These are phyloP conservation scores for Effrenium voratum DNA, from an alignment of 73 alveolate genomes.

Conservation along the genomic window DNA sequence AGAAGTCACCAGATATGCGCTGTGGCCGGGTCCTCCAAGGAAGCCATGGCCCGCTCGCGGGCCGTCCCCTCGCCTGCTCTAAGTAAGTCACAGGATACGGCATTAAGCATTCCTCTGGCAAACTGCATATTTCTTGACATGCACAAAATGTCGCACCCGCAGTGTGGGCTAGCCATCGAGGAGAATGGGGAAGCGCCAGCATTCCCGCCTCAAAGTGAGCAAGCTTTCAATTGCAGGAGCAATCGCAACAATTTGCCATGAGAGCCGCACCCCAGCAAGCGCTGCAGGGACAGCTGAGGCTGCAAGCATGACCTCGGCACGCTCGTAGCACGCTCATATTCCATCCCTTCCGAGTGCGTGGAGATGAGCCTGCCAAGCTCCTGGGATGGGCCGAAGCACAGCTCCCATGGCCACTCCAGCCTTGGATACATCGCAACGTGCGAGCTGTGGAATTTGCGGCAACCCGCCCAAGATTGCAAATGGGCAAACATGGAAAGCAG, in stretches of 20 bases:
- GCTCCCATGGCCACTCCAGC: conserved; percentile 82
- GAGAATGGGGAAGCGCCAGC: conserved; percentile 72
- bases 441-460: too few relatives aligned
- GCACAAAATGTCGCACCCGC: too few relatives aligned
- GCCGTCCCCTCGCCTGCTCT: too few relatives aligned
- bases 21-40: too few relatives aligned
- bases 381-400: conserved; percentile 84
- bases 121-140: too few relatives aligned
- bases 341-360: too few relatives aligned
- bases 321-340: too few relatives aligned
- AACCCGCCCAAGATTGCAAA: not conserved
- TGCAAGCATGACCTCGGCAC: conserved; percentile 37
- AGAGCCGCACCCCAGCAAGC: conserved; percentile 36
- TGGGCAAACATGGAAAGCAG: not conserved
- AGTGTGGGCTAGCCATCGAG: conserved; percentile 73
- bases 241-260: not conserved
- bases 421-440: too few relatives aligned
- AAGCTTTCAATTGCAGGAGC: not conserved
- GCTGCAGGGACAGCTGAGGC: conserved; percentile 47
- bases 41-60: too few relatives aligned
- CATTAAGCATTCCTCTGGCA: too few relatives aligned
- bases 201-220: conserved; percentile 30
- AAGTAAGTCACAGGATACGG: too few relatives aligned
- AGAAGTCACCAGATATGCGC: too few relatives aligned
- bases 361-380: conserved; percentile 88